Conservation (phyloP, 345 rosid species). For the Murraya koenigii region DNA sequence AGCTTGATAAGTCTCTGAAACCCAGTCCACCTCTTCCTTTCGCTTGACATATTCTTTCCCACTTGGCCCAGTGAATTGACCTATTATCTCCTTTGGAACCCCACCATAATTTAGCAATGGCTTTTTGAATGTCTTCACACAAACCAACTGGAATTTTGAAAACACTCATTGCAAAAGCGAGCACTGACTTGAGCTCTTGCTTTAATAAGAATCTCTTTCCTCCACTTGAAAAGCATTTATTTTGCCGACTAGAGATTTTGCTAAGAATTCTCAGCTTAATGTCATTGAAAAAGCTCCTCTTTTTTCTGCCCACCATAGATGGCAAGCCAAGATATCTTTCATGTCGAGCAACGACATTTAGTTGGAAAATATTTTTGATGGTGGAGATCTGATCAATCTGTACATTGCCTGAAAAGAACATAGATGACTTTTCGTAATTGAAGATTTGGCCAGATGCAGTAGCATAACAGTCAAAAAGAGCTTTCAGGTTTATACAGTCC, state of each 20-base stretch:
- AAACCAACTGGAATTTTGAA: background rate
- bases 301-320: background rate
- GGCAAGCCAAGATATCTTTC: background rate
- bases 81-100: background rate
- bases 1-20: too few species aligned
- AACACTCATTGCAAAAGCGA: background rate
- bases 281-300: background rate
- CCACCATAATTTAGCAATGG: background rate
- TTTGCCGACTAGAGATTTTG: background rate
- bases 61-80: background rate
- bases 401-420: background rate
- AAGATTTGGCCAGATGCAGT: too few species aligned
- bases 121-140: background rate
- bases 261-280: background rate
- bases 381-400: rapidly evolving
- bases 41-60: background rate
- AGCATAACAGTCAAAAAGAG: too few species aligned
- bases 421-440: too few species aligned
- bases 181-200: background rate
- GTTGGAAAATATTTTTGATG: background rate
- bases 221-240: background rate
- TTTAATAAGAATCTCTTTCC: background rate
- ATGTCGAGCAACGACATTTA: rapidly evolving
- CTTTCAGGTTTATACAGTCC: too few species aligned
- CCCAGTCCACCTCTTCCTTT: rapidly evolving